A percentile compares a stretch with the other conserved stretches of the same genome.
Conservation (phyloP, 805 yeast species). For the Phaffomyces opuntiae region DNA sequence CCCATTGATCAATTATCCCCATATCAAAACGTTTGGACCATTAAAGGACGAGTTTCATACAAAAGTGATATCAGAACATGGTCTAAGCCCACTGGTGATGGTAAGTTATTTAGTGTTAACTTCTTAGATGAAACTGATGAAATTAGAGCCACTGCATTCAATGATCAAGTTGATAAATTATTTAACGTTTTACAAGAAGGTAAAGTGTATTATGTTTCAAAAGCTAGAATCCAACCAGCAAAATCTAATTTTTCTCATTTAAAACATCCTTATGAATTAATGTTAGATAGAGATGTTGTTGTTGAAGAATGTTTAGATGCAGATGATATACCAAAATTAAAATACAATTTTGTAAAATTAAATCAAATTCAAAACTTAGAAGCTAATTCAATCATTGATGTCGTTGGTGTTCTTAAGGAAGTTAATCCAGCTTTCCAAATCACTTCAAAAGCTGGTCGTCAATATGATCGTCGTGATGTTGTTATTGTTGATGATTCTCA, state of each 20-base stretch:
- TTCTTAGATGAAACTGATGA: slow-evolving; percentile 93
- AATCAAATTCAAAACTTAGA: slow-evolving; percentile 60
- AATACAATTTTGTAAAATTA: slow-evolving; percentile 69
- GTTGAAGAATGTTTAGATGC: slow-evolving; percentile 61
- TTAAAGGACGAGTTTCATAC: slow-evolving; percentile 84
- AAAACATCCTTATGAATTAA: slow-evolving; percentile 82
- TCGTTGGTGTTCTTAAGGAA: slow-evolving; percentile 76
- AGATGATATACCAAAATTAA: slow-evolving; percentile 69
- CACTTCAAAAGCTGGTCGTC: slow-evolving; percentile 84
- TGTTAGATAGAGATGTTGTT: slow-evolving; percentile 70
- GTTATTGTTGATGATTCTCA: slow-evolving; percentile 80
- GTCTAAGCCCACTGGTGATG: slow-evolving; percentile 82
- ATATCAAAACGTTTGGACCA: slow-evolving; percentile 84
- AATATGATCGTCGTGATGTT: slow-evolving; percentile 88
- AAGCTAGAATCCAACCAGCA: slow-evolving; percentile 74
- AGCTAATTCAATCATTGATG: slow-evolving; percentile 71
- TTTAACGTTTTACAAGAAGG: slow-evolving; percentile 80
- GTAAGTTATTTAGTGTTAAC: slow-evolving; percentile 82
- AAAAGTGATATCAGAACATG: slow-evolving; percentile 86
- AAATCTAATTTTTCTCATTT: slow-evolving; percentile 81
- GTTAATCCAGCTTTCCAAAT: slow-evolving; percentile 73
- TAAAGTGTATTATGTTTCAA: slow-evolving; percentile 76
- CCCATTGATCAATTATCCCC: slow-evolving; percentile 89
- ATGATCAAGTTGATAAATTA: slow-evolving; percentile 75
- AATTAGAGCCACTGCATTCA: slow-evolving; percentile 92